These are phyloP conservation scores for Phytophthora vignae DNA, from an alignment of 352 stramenopile genomes.

Conservation along the genomic window DNA sequence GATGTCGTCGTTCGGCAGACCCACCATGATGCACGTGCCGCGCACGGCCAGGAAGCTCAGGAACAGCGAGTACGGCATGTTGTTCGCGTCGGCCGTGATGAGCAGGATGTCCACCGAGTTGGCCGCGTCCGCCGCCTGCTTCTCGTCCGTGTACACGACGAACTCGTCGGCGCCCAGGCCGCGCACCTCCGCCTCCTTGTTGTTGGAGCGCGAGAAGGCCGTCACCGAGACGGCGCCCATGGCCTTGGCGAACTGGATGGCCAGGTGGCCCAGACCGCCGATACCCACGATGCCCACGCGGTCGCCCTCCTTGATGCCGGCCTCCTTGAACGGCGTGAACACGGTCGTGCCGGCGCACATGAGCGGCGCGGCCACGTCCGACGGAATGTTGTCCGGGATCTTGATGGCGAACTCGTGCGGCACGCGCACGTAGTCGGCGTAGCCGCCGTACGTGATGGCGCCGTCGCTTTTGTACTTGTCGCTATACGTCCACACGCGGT, in stretches of 20 bases:
- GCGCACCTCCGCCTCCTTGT: conserved; percentile 58
- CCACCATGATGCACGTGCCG: too few relatives aligned
- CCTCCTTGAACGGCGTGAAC: conserved; percentile 4
- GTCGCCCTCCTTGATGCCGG: conserved; percentile 9
- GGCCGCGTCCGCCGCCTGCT: conserved; percentile 30
- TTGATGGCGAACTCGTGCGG: conserved; percentile 67
- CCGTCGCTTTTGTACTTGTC: conserved; percentile 51
- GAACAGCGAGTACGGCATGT: too few relatives aligned
- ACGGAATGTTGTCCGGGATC: conserved; percentile 28
- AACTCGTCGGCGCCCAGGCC: conserved; percentile 67
- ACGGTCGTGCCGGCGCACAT: conserved; percentile 24
- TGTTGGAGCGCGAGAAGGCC: conserved; percentile 60
- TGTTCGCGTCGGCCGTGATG: too few relatives aligned
- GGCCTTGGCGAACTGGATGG: conserved; percentile 25
- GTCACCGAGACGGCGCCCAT: conserved; percentile 58
- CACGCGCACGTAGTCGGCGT: conserved; percentile 70
- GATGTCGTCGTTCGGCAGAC: too few relatives aligned
- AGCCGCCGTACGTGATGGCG: conserved; percentile 54
- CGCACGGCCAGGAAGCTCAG: too few relatives aligned
- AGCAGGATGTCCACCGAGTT: conserved; percentile 53
- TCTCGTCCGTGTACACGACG: conserved; percentile 29
- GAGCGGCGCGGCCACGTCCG: conserved; percentile 16
- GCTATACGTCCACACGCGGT: conserved; percentile 62
- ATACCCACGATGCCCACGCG: conserved; percentile 25
- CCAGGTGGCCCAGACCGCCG: conserved; percentile 14